Evolutionary conservation across 176 grass and related monocot genomes (phyloP).

Genomic region (Phragmites australis): DNA sequence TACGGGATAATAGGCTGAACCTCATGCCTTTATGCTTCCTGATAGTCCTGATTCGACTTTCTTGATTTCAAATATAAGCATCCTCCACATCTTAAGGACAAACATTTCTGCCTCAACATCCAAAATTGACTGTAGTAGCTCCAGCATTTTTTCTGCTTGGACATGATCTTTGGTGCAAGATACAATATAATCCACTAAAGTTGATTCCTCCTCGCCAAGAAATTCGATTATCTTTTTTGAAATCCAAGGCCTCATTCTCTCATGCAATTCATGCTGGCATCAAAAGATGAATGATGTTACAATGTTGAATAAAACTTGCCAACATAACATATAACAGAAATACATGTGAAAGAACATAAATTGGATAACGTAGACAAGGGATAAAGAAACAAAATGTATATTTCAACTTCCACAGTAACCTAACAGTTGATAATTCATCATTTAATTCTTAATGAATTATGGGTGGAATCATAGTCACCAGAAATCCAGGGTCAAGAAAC

Average conservation of each 20-base stretch:
- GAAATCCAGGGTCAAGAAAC: neutral
- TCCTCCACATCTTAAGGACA: slow-evolving; percentile 99
- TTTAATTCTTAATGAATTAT: slow-evolving; percentile 17
- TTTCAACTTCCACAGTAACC: neutral
- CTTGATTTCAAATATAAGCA: slow-evolving; percentile 99
- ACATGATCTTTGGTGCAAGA: slow-evolving; percentile 96
- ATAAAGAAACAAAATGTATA: neutral
- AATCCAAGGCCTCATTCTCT: slow-evolving; percentile 98
- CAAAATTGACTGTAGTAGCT: slow-evolving; percentile 86
- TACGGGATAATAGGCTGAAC: slow-evolving; percentile 34
- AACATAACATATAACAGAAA: slow-evolving; percentile 1
- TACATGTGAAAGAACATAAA: neutral
- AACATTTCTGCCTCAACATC: slow-evolving; percentile 99
- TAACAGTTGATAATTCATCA: neutral
- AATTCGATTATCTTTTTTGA: slow-evolving; percentile 98
- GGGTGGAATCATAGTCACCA: neutral
- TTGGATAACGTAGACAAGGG: neutral
- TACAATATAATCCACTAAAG: slow-evolving; percentile 97
- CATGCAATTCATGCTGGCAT: slow-evolving; percentile 83
- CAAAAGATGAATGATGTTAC: slow-evolving; percentile 26
- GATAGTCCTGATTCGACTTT: slow-evolving; percentile 84
- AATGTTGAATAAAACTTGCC: slow-evolving; percentile 21
- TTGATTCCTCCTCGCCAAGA: slow-evolving; percentile 95
- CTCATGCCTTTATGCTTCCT: slow-evolving; percentile 50
- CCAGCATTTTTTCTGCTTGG: slow-evolving; percentile 83